Conservation (phyloP, 352 stramenopile species). For the Globisporangium splendens region DNA sequence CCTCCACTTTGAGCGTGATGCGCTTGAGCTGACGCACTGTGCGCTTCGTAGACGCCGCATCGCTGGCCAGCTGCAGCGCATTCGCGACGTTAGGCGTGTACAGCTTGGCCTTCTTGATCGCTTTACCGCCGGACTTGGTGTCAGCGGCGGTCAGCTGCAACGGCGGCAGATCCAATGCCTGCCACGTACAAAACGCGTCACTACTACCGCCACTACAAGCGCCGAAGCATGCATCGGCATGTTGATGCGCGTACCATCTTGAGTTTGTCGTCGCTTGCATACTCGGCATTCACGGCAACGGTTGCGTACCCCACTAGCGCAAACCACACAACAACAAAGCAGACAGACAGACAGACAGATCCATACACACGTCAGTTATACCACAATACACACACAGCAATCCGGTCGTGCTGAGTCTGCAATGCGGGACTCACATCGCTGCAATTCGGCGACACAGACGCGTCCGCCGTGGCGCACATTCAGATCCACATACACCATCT, state of each 20-base stretch:
- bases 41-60: conserved; percentile 17
- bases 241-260: conserved; percentile 27
- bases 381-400: no score
- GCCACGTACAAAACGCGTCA: neutral
- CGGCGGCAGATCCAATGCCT: conserved; percentile 24
- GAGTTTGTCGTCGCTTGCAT: conserved; percentile 41
- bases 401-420: neutral
- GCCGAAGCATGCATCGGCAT: neutral
- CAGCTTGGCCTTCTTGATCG: conserved; percentile 61
- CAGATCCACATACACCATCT: conserved; percentile 71
- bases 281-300: conserved; percentile 64
- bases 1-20: conserved; percentile 73
- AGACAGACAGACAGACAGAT: neutral
- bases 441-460: conserved; percentile 54
- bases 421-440: conserved; percentile 38
- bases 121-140: conserved; percentile 29
- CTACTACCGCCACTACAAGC: no score
- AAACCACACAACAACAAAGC: neutral
- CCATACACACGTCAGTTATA: no score
- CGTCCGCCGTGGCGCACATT: conserved; percentile 53
- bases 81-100: conserved; percentile 43
- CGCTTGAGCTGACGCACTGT: conserved; percentile 58
- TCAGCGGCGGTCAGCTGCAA: conserved; percentile 27
- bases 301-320: conserved; percentile 56
- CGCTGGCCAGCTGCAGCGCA: conserved; percentile 35